A percentile compares a stretch with the other conserved stretches of the same genome.
Evolutionary conservation across 805 yeast genomes (phyloP).

Genomic region (Komagataella kurtzmanii): DNA sequence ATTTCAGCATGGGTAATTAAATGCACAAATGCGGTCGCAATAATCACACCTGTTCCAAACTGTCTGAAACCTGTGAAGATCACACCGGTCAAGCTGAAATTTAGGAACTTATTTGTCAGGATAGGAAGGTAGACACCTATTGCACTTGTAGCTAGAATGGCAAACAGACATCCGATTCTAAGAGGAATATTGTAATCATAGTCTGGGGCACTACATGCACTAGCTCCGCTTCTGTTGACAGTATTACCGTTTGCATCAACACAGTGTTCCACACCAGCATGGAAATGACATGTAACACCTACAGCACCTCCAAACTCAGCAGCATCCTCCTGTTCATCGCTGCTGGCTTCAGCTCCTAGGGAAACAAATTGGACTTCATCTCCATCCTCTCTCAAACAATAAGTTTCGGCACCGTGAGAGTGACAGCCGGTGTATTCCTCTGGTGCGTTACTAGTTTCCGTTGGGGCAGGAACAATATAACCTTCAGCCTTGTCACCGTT

Average conservation of each 20-base stretch:
- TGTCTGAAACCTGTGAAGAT: not conserved
- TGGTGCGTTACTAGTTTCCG: not conserved
- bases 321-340: not conserved
- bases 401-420: not conserved
- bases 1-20: constrained; percentile 39
- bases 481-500: not conserved
- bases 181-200: not conserved
- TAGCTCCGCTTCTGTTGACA: not conserved
- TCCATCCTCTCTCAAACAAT: not conserved
- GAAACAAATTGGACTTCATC: not conserved
- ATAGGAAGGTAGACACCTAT: not conserved
- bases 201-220: not conserved
- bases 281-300: not conserved
- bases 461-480: not conserved
- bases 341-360: not conserved
- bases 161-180: not conserved
- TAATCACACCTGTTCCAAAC: constrained; percentile 68
- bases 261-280: not conserved
- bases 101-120: not conserved
- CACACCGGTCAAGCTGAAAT: not conserved
- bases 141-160: not conserved
- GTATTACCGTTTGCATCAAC: not conserved
- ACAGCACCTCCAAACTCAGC: not conserved
- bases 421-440: not conserved
- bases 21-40: constrained; percentile 67